Evolutionary conservation across 1,139 yeast genomes (phyloP), one percentile per base, ranked within the genome.

Genomic region (Yamadazyma songkhlaensis): DNA sequence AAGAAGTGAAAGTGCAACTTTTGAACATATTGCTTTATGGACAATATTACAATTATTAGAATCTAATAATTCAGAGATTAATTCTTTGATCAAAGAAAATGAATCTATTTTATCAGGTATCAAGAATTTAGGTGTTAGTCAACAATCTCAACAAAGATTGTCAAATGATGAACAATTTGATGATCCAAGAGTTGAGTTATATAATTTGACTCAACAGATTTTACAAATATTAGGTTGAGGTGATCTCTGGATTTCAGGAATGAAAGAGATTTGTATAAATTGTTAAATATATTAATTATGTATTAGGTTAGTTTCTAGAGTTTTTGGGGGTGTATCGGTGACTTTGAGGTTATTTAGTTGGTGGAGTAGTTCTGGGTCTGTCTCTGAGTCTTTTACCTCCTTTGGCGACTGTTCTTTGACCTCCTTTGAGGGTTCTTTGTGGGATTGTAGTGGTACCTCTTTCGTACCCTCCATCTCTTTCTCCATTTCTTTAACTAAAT

Each of bases 21-120:
- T 92, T 62, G 97, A 92, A 64, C 98, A 92, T 59, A 92, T 92
- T 62, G 97, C 98, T 1, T 77, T 90, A 44, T 92, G 99, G 99
- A 90, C 97, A 36, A 85, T 90, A 48, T 73, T 90, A 51, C 98
- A 92, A 65, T 74, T 92, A 47, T 74, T 94, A 47, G 99, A 92
- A 64, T 82, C 95, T 40, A 88, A 85, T 53, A 87, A 89, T 55
- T 64, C 66, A 36, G 84, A 84, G 42, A 78, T 92, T 38, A 77
- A 79, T 44, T 67, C 74, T 8, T 68, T 79, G 51, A 79, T 84
- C 34, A 82, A 82, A 54, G 78, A 68, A 39, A 78, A 80, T 53
- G 74, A 69, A 45, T 67, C 77, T n/a, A 74, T 80, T 13, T 69
- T 79, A 37, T 63, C 70, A 23, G 79, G 81, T 5, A 80, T 80